Base-by-base conservation (phyloP, 2,329 filamentous ascomycete species). In the Cladophialophora psammophila region DNA sequence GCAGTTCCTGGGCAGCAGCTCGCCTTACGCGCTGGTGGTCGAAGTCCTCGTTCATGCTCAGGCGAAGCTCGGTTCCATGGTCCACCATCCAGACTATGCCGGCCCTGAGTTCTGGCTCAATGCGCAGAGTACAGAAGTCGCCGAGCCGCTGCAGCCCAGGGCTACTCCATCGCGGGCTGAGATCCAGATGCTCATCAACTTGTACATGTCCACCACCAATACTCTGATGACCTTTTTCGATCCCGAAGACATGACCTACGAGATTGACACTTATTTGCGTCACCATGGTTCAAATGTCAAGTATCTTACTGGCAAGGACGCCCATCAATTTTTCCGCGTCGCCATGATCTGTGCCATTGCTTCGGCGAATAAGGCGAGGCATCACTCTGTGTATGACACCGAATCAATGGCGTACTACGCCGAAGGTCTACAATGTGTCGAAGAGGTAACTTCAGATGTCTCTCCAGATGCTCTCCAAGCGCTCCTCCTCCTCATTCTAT, bases 291-390 rank as follows among this genome's bases (percentile, higher is more conserved):
- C 67, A 9, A 63, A 66, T 42, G 63, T 65, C 45, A 72, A 69
- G 55, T 66, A 68, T 45, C 69, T 72, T 3, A 69, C 70, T 5
- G 73, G 72, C 6, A 67, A 71, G 36, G 73, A 76, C 45, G 74
- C 75, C 0, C 71, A 76, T 63, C 71, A 73, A 32, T 77, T 75
- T 68, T 77, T 77, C 56, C 74, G 75, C 31, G 68, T 76, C n/a
- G 71, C 69, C 57, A 75, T 77, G 74, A 76, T 77, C 45, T 77
- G 75, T 56, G 75, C 76, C 31, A 75, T 76, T 50, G 72, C 74
- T 2, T 72, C 73, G 12, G 75, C 74, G 7, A 76, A 74, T 40
- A 72, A 71, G 36, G 72, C 74, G 9, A 65, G 74, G 40, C 74
- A 77, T 66, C 68, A 74, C 6, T 73, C 74, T 54, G 45, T 65